These are phyloP conservation scores for Trypanosoma avium DNA, from an alignment of 208 protist species.

Conservation along the genomic window DNA sequence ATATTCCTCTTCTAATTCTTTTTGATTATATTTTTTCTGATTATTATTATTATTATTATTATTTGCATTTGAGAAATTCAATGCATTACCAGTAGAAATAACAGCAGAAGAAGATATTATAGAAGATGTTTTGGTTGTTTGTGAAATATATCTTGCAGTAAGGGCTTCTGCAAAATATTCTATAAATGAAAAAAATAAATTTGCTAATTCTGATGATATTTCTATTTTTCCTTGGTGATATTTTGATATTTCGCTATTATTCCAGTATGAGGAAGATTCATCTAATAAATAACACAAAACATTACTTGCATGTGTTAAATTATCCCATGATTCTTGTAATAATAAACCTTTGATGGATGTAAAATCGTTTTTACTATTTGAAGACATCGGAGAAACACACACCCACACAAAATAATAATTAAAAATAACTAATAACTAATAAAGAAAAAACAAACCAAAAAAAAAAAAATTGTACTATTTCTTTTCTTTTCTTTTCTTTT, in stretches of 20 bases:
- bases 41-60: not conserved
- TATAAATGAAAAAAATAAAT: constrained; percentile 20
- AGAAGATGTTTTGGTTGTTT: no score
- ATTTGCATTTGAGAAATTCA: no score
- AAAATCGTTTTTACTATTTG: not conserved
- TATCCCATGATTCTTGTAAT: constrained; percentile 13
- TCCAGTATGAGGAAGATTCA: not conserved
- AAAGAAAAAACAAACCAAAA: no score
- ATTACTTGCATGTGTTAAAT: not conserved
- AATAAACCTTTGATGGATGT: constrained; percentile 6
- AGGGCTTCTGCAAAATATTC: constrained; percentile 20
- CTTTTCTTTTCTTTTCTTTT: not conserved
- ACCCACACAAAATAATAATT: not conserved
- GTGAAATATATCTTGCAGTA: not conserved
- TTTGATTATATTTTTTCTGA: not conserved
- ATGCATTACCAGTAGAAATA: not conserved
- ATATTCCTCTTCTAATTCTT: not conserved
- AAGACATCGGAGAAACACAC: not conserved
- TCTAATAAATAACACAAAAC: constrained; percentile 18
- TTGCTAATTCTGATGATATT: not conserved
- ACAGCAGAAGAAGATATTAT: not conserved
- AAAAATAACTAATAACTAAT: no score
- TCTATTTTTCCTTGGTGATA: not conserved
- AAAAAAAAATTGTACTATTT: not conserved
- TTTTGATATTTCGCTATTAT: not conserved